phyloP scores from a whole-genome alignment of 2,329 filamentous ascomycete species.

The Didymella sp. region DNA sequence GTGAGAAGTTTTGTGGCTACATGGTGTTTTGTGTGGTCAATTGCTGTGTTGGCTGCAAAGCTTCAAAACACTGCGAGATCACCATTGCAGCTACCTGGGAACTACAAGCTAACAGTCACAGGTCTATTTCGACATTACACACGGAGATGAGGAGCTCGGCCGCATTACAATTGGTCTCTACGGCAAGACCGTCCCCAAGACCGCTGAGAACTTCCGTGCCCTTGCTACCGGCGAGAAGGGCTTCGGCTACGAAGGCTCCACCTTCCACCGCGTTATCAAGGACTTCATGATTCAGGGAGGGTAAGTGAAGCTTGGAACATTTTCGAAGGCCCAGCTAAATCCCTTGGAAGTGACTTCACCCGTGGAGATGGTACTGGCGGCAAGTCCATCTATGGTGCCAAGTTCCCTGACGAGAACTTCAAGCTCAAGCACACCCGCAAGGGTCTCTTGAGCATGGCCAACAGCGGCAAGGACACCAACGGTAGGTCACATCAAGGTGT shows the following conservation, averaged over 20 bases:
- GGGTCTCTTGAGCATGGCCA: constrained; percentile 76
- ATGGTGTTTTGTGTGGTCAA: constrained; percentile 9
- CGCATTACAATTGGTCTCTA: constrained; percentile 83
- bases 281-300: constrained; percentile 91
- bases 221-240: constrained; percentile 86
- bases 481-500: background rate
- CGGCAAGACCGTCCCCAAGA: constrained; percentile 85
- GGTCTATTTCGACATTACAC: constrained; percentile 83
- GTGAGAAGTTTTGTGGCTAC: background rate
- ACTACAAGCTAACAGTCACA: constrained; percentile 28
- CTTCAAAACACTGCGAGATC: background rate
- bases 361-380: constrained; percentile 81
- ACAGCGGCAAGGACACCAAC: constrained; percentile 75
- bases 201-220: constrained; percentile 72
- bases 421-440: constrained; percentile 90
- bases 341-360: constrained; percentile 69
- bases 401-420: constrained; percentile 92
- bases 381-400: constrained; percentile 86
- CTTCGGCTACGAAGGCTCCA: constrained; percentile 80
- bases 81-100: background rate
- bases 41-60: constrained; percentile 3
- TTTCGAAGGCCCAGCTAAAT: background rate
- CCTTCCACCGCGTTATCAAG: constrained; percentile 91
- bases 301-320: background rate
- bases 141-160: constrained; percentile 76